phyloP scores from a whole-genome alignment of 2,329 filamentous ascomycete genomes.

The Pseudocercospora fijiensis region DNA sequence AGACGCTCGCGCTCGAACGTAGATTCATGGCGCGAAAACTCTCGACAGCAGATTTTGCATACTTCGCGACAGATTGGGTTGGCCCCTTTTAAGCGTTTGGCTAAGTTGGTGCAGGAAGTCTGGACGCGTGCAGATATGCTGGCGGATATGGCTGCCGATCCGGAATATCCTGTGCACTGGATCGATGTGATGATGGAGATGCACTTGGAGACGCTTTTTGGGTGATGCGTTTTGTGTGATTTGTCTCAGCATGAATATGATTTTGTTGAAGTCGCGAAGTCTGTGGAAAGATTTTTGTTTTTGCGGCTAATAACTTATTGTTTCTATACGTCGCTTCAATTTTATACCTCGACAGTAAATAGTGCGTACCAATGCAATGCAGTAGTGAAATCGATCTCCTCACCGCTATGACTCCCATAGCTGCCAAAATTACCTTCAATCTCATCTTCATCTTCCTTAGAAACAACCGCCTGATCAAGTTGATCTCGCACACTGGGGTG shows the following conservation, averaged over 20 bases:
- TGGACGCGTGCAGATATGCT: constrained; percentile 19
- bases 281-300: background rate
- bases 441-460: constrained; percentile 26
- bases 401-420: constrained; percentile 19
- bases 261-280: background rate
- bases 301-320: no score
- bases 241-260: background rate
- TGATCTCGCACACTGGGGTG: constrained; percentile 35
- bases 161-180: constrained; percentile 15
- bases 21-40: constrained; percentile 9
- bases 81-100: constrained; percentile 11
- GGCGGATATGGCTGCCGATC: constrained; percentile 2
- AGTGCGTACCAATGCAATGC: constrained; percentile 37
- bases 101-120: constrained; percentile 19
- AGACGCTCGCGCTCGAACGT: constrained; percentile 5
- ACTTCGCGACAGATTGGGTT: constrained; percentile 13
- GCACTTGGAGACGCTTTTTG: constrained; percentile 17
- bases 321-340: constrained; percentile 28
- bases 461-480: constrained; percentile 32
- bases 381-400: constrained; percentile 33
- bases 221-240: constrained; percentile 8
- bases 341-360: constrained; percentile 33
- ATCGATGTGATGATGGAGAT: constrained; percentile 24
- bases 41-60: constrained; percentile 16
- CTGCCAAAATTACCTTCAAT: constrained; percentile 29